Conservation (phyloP, 2,329 filamentous ascomycete genomes). For the Aspergillus ochraceoroseus region DNA sequence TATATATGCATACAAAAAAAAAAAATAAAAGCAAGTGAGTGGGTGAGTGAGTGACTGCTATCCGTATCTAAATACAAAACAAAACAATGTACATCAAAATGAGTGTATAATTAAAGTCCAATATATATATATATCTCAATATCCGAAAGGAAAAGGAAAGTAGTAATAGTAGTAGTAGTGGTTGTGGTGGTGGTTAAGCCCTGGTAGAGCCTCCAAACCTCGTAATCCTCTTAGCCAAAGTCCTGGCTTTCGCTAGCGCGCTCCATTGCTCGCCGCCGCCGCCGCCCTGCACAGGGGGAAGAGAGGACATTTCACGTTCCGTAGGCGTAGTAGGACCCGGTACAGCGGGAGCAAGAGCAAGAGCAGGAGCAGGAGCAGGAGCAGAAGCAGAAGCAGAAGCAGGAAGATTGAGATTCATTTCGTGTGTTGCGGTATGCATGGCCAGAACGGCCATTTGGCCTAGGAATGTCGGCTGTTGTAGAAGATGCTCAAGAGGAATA, state of each 20-base stretch:
- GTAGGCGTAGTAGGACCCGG: no score
- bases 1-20: no score
- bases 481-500: constrained; percentile 39
- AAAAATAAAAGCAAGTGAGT: no score
- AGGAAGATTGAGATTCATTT: no score
- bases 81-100: background rate
- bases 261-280: constrained; percentile 23
- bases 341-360: no score
- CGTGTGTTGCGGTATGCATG: constrained; percentile 26
- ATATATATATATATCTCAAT: no score
- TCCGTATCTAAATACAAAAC: background rate
- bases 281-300: constrained; percentile 11
- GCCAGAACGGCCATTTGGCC: constrained; percentile 39
- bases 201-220: constrained; percentile 24
- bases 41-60: no score
- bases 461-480: constrained; percentile 41
- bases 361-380: background rate
- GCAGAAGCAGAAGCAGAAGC: background rate
- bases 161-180: no score
- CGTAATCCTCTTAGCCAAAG: constrained; percentile 28
- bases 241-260: constrained; percentile 26
- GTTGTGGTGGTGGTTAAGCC: constrained; percentile 20
- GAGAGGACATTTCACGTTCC: background rate
- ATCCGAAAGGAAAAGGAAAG: constrained; percentile 9
- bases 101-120: background rate